These are phyloP conservation scores for Russula sp. DNA, from an alignment of 768 basidiomycete species.

Conservation along the genomic window DNA sequence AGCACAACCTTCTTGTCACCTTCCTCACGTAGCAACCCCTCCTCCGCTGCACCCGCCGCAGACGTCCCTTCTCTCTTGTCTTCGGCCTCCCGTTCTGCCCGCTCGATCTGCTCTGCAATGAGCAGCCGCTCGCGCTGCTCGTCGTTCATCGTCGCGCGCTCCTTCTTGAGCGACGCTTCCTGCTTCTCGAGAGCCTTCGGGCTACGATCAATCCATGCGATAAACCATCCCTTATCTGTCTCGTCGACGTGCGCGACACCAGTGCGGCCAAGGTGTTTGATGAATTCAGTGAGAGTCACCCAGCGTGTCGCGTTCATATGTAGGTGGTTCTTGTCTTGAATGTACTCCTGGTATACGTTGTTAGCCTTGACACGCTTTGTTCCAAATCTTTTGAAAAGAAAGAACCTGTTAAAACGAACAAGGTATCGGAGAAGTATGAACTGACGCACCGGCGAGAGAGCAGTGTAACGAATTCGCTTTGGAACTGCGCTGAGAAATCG, in stretches of 20 bases:
- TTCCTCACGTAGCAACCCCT: constrained; percentile 68
- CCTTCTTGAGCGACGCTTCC: constrained; percentile 88
- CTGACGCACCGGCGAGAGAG: constrained; percentile 69
- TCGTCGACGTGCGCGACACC: constrained; percentile 93
- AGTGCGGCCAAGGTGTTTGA: constrained; percentile 77
- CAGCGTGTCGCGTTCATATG: constrained; percentile 99
- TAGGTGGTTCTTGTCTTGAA: constrained; percentile 85
- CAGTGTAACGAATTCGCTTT: constrained; percentile 86
- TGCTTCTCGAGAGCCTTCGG: constrained; percentile 91
- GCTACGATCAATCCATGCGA: constrained; percentile 95
- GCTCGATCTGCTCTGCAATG: constrained; percentile 90
- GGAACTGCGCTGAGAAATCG: constrained; percentile 84
- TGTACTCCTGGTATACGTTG: constrained; percentile 96
- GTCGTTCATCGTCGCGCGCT: constrained; percentile 84
- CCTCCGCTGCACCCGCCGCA: constrained; percentile 36
- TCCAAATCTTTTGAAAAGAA: constrained; percentile 52
- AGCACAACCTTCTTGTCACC: constrained; percentile 66
- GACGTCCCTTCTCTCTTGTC: constrained; percentile 30
- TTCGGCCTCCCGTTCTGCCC: constrained; percentile 55
- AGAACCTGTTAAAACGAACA: background rate
- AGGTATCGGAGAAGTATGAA: background rate
- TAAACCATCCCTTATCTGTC: constrained; percentile 97
- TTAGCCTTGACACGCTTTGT: constrained; percentile 95
- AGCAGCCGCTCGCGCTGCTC: constrained; percentile 89
- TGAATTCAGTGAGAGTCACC: constrained; percentile 96